Conservation (phyloP, 495 filamentous ascomycete genomes). For the Podospora fimiseda region DNA sequence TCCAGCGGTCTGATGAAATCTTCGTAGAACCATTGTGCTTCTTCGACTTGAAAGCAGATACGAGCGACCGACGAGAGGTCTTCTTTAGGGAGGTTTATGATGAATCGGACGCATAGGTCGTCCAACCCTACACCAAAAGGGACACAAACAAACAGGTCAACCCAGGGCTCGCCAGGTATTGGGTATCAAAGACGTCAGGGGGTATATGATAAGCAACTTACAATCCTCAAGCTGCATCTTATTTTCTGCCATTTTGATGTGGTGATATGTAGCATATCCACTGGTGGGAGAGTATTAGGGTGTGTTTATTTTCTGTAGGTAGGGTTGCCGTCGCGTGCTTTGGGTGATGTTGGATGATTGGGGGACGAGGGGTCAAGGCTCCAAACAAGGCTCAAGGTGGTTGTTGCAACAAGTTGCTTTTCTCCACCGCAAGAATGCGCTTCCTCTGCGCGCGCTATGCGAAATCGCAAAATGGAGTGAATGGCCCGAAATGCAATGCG, state of each 20-base stretch:
- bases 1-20: conserved; percentile 93
- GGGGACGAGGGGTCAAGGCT: background rate
- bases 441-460: background rate
- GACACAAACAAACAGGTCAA: conserved; percentile 1
- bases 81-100: conserved; percentile 87
- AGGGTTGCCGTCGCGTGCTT: conserved; percentile 1
- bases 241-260: conserved; percentile 62
- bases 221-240: conserved; percentile 87
- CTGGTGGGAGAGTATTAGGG: conserved; percentile 2
- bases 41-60: conserved; percentile 96
- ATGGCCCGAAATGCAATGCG: too few relatives aligned
- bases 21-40: conserved; percentile 99
- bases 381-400: background rate
- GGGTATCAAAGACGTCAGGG: background rate
- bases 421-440: background rate
- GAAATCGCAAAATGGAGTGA: background rate
- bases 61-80: conserved; percentile 85
- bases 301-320: background rate
- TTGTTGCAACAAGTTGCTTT: background rate
- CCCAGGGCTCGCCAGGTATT: too few relatives aligned
- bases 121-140: conserved; percentile 65
- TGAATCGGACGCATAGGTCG: conserved; percentile 91
- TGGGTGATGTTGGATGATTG: background rate
- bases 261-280: conserved; percentile 28
- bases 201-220: conserved; percentile 41